A percentile compares a stretch with the other conserved stretches of the same genome.
Conservation (phyloP, 768 basidiomycete genomes). For the Kwoniella pini region DNA sequence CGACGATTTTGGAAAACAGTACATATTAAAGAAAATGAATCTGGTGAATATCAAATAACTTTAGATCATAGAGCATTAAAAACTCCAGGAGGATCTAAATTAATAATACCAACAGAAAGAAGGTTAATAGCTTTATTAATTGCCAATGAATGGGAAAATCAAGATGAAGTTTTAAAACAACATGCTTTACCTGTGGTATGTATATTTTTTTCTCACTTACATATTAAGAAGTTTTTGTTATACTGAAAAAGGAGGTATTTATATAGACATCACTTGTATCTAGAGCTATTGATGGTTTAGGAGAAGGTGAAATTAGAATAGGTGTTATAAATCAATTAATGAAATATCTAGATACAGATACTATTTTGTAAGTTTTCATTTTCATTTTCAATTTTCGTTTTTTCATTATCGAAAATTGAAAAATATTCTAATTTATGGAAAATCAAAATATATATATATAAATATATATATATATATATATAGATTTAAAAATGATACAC, state of each 20-base stretch:
- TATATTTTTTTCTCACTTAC: conserved; percentile 1
- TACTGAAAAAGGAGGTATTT: no score
- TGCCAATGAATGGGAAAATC: conserved; percentile 96
- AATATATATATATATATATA: no score
- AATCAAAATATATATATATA: no score
- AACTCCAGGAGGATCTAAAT: conserved; percentile 77
- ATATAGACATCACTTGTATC: conserved; percentile 82
- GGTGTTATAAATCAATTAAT: conserved; percentile 71
- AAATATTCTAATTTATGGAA: no score
- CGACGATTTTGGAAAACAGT: conserved; percentile 95
- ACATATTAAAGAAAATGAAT: conserved; percentile 63
- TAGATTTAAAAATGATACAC: conserved; percentile 81
- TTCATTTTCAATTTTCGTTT: neutral
- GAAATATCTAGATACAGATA: conserved; percentile 90
- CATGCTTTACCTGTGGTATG: conserved; percentile 86
- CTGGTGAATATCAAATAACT: conserved; percentile 62
- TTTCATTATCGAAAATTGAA: no score
- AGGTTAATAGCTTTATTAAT: conserved; percentile 76
- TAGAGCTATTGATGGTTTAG: conserved; percentile 80
- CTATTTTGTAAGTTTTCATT: conserved; percentile 54
- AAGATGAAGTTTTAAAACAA: conserved; percentile 78
- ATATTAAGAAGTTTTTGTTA: no score
- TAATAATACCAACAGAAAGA: conserved; percentile 72
- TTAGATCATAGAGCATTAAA: conserved; percentile 82
- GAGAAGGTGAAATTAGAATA: conserved; percentile 61